phyloP scores from a whole-genome alignment of 208 protist genomes.

The Crithidia mellificae region DNA sequence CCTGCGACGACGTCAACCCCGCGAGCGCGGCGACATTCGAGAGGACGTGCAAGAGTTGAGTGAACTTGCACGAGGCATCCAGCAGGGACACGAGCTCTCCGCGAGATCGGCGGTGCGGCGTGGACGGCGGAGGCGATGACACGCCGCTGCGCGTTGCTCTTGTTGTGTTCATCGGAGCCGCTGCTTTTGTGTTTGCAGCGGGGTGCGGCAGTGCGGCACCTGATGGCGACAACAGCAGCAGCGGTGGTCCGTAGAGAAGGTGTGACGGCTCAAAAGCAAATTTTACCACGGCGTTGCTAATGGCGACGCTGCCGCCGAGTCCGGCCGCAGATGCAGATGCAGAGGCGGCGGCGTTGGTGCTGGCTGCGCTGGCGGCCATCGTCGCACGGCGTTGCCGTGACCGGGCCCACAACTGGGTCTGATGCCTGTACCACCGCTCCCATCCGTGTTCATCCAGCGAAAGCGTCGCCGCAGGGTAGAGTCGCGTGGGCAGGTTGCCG shows the following conservation, averaged over 20 bases:
- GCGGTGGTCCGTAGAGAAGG: conserved; percentile 25
- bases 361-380: background rate
- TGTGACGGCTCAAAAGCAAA: conserved; percentile 32
- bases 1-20: background rate
- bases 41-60: conserved; percentile 27
- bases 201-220: background rate
- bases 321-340: background rate
- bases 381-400: conserved; percentile 3
- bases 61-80: conserved; percentile 26
- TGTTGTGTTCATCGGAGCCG: too few species aligned
- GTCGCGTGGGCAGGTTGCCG: background rate
- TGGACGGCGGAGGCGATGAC: background rate
- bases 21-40: conserved; percentile 30
- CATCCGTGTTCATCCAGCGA: conserved; percentile 32
- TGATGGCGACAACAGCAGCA: too few species aligned
- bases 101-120: conserved; percentile 7
- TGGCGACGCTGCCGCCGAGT: conserved; percentile 1
- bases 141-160: background rate
- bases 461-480: conserved; percentile 33
- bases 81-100: conserved; percentile 18
- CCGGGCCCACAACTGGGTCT: conserved; percentile 20
- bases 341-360: background rate
- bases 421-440: conserved; percentile 29
- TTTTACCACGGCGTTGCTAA: conserved; percentile 23
- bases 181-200: background rate